Evolutionary conservation across 306 rosid genomes (phyloP).

Genomic region (Cucurbita pepo): DNA sequence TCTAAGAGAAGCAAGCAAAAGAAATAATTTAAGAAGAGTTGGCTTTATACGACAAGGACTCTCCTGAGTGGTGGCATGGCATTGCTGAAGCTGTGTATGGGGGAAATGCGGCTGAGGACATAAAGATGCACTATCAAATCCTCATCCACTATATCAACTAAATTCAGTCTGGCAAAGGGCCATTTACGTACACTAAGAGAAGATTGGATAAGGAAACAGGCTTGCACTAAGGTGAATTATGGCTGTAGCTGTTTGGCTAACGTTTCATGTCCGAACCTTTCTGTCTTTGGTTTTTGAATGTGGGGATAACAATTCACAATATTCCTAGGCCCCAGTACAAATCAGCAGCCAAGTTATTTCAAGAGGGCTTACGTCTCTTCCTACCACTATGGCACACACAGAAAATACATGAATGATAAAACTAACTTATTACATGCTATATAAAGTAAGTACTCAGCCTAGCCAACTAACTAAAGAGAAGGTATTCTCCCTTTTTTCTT

Average conservation of each 20-base stretch:
- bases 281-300: neutral
- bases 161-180: neutral
- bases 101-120: too few species aligned
- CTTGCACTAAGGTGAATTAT: neutral
- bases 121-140: neutral
- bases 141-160: neutral
- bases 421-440: neutral
- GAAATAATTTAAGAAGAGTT: neutral
- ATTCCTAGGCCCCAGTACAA: neutral
- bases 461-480: neutral
- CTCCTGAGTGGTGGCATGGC: neutral
- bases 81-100: neutral
- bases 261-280: neutral
- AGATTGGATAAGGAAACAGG: neutral
- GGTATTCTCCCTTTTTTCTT: neutral
- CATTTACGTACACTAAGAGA: neutral
- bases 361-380: neutral
- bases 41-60: neutral
- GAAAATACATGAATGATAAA: neutral
- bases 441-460: neutral
- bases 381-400: neutral
- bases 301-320: neutral
- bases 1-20: neutral
- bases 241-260: neutral
- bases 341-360: neutral